Conservation (phyloP, 352 stramenopile species). For the Pythium biforme region DNA sequence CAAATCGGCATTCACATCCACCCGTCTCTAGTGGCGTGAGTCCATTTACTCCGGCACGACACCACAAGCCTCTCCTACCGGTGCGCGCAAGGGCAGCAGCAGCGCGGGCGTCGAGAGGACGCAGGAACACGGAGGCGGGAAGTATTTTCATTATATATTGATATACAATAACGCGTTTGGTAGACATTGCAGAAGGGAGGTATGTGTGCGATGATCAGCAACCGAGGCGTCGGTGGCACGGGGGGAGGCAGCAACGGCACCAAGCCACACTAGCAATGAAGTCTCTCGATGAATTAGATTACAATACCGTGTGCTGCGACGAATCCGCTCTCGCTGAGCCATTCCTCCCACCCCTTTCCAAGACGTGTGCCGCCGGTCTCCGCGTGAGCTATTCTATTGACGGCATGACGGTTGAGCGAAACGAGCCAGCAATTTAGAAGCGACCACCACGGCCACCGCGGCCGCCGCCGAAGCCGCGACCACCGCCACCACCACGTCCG, state of each 20-base stretch:
- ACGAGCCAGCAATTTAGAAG: slow-evolving; percentile 24
- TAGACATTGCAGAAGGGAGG: slow-evolving; percentile 3
- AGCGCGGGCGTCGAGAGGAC: background rate
- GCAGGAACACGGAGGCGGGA: background rate
- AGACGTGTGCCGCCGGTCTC: background rate
- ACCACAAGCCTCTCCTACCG: no score
- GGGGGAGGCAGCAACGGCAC: background rate
- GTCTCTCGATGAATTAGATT: slow-evolving; percentile 27
- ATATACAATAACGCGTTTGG: slow-evolving; percentile 28
- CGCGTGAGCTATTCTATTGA: slow-evolving; percentile 28
- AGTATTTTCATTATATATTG: slow-evolving; percentile 30
- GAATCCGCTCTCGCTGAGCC: background rate
- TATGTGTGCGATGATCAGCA: background rate
- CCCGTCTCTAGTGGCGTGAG: no score
- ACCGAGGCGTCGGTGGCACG: background rate
- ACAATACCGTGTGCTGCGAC: slow-evolving; percentile 18
- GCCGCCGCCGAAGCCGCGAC: slow-evolving; percentile 34
- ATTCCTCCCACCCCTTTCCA: background rate
- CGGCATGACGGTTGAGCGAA: slow-evolving; percentile 1
- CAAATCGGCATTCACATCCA: no score
- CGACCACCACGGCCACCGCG: slow-evolving; percentile 33
- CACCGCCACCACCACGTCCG: slow-evolving; percentile 36
- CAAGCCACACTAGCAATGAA: background rate
- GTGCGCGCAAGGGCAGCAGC: background rate
- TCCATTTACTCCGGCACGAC: no score